Conservation (phyloP, 1,284 basidiomycete genomes). For the Fomitopsis schrenkii region DNA sequence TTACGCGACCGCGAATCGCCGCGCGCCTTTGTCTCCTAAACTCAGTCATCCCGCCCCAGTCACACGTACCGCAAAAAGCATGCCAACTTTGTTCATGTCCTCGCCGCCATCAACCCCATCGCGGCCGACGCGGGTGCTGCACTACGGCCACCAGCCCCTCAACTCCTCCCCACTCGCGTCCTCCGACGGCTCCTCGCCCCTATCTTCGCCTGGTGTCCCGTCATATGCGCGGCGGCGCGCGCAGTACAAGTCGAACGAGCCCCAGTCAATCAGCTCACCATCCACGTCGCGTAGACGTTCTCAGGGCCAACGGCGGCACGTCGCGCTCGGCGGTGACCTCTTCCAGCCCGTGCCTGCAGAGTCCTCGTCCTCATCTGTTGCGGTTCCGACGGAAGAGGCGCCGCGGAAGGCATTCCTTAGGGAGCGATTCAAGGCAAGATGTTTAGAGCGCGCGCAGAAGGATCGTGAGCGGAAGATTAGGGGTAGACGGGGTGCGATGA, state of each 20-base stretch:
- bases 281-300: slow-evolving; percentile 11
- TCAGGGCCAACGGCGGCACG: slow-evolving; percentile 4
- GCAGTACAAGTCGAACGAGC: slow-evolving; percentile 25
- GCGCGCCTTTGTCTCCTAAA: too few species aligned
- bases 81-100: not conserved
- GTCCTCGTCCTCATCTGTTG: not conserved
- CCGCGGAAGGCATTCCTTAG: slow-evolving; percentile 48
- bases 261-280: slow-evolving; percentile 15
- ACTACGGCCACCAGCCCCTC: slow-evolving; percentile 10
- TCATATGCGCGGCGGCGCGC: slow-evolving; percentile 22
- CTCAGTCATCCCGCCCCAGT: not conserved
- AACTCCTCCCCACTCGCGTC: slow-evolving; percentile 26
- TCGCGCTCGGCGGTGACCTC: slow-evolving; percentile 3
- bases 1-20: too few species aligned
- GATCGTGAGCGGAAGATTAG: slow-evolving; percentile 47
- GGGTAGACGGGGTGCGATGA: slow-evolving; percentile 28
- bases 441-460: slow-evolving; percentile 52
- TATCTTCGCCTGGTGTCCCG: slow-evolving; percentile 19
- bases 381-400: slow-evolving; percentile 25
- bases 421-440: slow-evolving; percentile 56
- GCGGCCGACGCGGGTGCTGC: not conserved
- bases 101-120: slow-evolving; percentile 6
- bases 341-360: not conserved
- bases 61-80: not conserved
- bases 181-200: slow-evolving; percentile 8